phyloP scores from a whole-genome alignment of 2,329 filamentous ascomycete species.

The Aspergillus melleus region DNA sequence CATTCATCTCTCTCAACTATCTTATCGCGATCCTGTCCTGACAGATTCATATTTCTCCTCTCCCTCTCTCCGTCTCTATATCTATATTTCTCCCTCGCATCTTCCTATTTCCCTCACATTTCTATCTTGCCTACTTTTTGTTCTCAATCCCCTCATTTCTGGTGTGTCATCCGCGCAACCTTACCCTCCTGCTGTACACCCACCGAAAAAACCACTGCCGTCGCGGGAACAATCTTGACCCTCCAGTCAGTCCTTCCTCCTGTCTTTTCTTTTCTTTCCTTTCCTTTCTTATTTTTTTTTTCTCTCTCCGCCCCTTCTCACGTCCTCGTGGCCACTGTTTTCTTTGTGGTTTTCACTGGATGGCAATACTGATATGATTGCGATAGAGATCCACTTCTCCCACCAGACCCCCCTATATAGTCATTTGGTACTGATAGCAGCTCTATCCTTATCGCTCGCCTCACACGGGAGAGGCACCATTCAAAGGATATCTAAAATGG shows the following conservation, averaged over 20 bases:
- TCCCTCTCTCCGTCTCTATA: neutral
- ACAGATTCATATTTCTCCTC: constrained; percentile 1
- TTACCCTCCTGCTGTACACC: constrained; percentile 17
- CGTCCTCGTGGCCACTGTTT: neutral
- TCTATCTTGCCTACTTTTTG: neutral
- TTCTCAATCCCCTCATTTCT: constrained; percentile 7
- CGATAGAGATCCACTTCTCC: constrained; percentile 9
- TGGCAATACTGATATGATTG: constrained; percentile 7
- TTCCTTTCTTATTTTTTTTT: no score
- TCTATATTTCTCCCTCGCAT: constrained; percentile 4
- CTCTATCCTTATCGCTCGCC: constrained; percentile 13
- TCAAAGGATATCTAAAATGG: constrained; percentile 30
- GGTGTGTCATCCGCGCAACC: constrained; percentile 16
- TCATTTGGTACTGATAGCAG: constrained; percentile 35
- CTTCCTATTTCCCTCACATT: neutral
- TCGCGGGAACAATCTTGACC: neutral
- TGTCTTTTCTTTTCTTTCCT: constrained; percentile 8
- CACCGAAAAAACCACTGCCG: neutral
- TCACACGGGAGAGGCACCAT: constrained; percentile 13
- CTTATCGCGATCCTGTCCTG: neutral
- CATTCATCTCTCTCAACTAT: constrained; percentile 6
- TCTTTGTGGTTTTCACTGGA: neutral
- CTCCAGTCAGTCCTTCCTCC: constrained; percentile 5
- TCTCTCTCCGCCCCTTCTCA: neutral
- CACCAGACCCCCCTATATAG: neutral